These are phyloP conservation scores for Boletus rex-veris DNA, from an alignment of 768 basidiomycete genomes.

Conservation along the genomic window DNA sequence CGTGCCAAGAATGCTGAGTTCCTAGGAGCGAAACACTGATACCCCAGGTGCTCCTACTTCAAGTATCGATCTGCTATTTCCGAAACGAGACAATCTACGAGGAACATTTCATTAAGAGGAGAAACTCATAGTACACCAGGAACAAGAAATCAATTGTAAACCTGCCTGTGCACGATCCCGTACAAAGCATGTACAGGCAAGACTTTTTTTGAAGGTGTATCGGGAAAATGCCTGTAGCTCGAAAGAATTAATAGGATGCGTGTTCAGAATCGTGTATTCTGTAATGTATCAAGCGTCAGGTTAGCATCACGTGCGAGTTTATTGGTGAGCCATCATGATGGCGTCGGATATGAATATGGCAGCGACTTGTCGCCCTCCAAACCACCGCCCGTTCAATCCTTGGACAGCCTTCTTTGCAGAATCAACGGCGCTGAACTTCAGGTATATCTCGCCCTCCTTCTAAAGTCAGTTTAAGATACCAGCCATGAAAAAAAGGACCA, in stretches of 20 bases:
- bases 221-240: constrained; percentile 31
- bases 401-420: constrained; percentile 80
- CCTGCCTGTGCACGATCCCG: constrained; percentile 37
- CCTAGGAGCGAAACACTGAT: constrained; percentile 2
- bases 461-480: constrained; percentile 10
- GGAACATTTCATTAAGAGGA: constrained; percentile 33
- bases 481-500: constrained; percentile 19
- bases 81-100: constrained; percentile 31
- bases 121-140: constrained; percentile 27
- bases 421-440: constrained; percentile 82
- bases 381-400: constrained; percentile 95
- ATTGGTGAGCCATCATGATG: constrained; percentile 90
- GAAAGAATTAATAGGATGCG: constrained; percentile 28
- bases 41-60: constrained; percentile 14
- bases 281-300: constrained; percentile 28
- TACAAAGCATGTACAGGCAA: constrained; percentile 32
- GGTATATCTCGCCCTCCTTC: constrained; percentile 89
- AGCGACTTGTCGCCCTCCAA: constrained; percentile 86
- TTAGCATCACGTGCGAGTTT: constrained; percentile 27
- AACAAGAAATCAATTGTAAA: constrained; percentile 32
- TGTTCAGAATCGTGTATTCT: constrained; percentile 24
- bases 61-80: constrained; percentile 22
- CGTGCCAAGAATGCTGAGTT: not conserved
- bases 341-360: constrained; percentile 90
- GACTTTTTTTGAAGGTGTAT: constrained; percentile 31